phyloP scores from a whole-genome alignment of 768 basidiomycete genomes.

The Mycena indigotica region DNA sequence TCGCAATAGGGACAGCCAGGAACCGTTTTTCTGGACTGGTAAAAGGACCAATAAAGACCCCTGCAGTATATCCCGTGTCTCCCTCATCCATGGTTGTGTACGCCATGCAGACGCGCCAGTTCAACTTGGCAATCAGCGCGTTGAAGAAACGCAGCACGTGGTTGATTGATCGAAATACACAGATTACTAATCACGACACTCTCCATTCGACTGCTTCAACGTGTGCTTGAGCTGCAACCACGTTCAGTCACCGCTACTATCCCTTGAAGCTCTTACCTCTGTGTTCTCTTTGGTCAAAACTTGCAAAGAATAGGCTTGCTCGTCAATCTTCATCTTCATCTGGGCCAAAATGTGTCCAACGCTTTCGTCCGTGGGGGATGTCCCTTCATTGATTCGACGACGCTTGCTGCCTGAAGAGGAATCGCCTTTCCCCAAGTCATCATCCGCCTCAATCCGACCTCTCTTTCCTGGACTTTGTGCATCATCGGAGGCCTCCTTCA shows the following conservation, averaged over 20 bases:
- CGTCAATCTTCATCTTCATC: slow-evolving; percentile 52
- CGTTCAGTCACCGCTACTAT: slow-evolving; percentile 11
- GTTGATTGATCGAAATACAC: neutral
- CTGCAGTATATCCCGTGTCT: neutral
- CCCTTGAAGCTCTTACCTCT: slow-evolving; percentile 35
- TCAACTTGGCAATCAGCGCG: too few species aligned
- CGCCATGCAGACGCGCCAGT: slow-evolving; percentile 30
- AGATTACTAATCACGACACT: too few species aligned
- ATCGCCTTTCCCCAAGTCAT: slow-evolving; percentile 9
- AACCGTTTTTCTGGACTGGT: slow-evolving; percentile 55
- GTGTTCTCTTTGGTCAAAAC: slow-evolving; percentile 48
- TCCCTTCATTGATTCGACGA: slow-evolving; percentile 21
- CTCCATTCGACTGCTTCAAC: slow-evolving; percentile 18
- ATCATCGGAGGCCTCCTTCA: slow-evolving; percentile 27
- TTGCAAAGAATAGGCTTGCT: slow-evolving; percentile 48
- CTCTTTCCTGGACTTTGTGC: slow-evolving; percentile 2
- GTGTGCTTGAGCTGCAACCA: slow-evolving; percentile 31
- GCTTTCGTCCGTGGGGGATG: neutral
- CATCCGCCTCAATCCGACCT: slow-evolving; percentile 19
- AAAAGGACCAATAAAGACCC: slow-evolving; percentile 51
- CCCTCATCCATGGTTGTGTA: slow-evolving; percentile 8
- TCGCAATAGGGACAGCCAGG: slow-evolving; percentile 29
- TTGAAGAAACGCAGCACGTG: slow-evolving; percentile 5
- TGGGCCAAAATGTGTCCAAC: slow-evolving; percentile 41
- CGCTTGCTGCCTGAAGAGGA: slow-evolving; percentile 27